Percentiles rank a stretch among this genome's conserved stretches.
Evolutionary conservation across 192 early-diverging fungal species (phyloP).

Genomic region (Dissophora ornata): DNA sequence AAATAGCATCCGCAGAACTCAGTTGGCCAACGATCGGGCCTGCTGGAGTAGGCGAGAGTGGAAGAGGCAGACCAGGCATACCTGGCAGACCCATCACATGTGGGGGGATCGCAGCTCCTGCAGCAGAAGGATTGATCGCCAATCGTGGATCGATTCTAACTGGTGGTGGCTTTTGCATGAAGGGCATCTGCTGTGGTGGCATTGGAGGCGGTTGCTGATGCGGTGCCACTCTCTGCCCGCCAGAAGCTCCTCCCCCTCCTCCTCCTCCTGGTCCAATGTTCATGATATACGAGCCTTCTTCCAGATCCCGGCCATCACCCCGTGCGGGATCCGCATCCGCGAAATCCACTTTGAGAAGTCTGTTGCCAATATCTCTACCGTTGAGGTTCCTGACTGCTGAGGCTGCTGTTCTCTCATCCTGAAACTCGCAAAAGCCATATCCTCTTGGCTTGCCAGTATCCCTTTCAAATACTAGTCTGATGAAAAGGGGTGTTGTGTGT

Average conservation of each 20-base stretch:
- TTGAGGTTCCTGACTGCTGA: conserved; percentile 96
- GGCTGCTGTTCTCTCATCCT: conserved; percentile 88
- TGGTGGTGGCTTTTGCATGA: not conserved
- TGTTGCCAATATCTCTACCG: conserved; percentile 86
- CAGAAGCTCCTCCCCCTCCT: too few species aligned
- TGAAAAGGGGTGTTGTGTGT: too few species aligned
- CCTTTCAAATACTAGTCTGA: conserved; percentile 89
- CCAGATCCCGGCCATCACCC: conserved; percentile 8
- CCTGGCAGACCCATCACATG: not conserved
- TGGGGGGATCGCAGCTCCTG: not conserved
- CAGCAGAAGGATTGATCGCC: not conserved
- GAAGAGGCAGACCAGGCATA: not conserved
- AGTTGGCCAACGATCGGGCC: too few species aligned
- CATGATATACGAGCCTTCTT: conserved; percentile 18
- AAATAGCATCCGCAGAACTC: conserved; percentile 35
- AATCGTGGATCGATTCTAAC: conserved; percentile 25
- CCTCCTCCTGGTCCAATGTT: conserved; percentile 10
- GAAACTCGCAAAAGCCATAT: conserved; percentile 93
- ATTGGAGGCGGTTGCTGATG: conserved; percentile 37
- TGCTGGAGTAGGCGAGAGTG: not conserved
- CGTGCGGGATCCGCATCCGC: conserved; percentile 78
- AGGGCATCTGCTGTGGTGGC: conserved; percentile 3
- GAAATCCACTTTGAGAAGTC: conserved; percentile 90
- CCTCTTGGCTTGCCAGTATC: conserved; percentile 89
- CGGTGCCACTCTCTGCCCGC: too few species aligned